phyloP scores from a whole-genome alignment of 257 asterid genomes.

The Solanum verrucosum region DNA sequence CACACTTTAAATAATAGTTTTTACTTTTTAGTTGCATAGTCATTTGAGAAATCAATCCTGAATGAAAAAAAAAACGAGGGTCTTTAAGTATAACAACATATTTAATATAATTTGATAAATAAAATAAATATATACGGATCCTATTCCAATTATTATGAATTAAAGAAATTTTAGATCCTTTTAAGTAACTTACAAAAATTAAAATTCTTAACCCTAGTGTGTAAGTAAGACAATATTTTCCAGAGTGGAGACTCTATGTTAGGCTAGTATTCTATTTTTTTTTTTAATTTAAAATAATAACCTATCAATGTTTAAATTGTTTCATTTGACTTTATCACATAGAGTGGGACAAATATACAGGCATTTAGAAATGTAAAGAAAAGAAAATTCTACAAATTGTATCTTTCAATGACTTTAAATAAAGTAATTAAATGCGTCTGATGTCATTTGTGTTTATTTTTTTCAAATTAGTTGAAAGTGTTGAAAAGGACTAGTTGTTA shows the following conservation, averaged over 20 bases:
- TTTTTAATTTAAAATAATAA: neutral
- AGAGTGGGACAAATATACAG: neutral
- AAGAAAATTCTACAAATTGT: neutral
- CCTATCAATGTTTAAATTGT: neutral
- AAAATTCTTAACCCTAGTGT: neutral
- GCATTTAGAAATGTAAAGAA: neutral
- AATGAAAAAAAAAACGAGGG: neutral
- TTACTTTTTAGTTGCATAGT: neutral
- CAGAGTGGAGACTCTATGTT: neutral
- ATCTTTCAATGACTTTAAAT: neutral
- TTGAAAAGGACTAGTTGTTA: neutral
- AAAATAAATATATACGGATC: neutral
- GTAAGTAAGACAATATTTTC: neutral
- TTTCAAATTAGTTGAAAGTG: neutral
- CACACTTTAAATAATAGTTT: neutral
- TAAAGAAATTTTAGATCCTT: too few relatives aligned
- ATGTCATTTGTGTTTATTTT: neutral
- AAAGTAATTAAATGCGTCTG: neutral
- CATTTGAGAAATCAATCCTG: neutral
- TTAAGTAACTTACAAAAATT: neutral
- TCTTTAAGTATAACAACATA: neutral
- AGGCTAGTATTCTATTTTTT: neutral
- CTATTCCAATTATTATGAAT: too few relatives aligned
- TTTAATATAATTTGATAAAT: fast-evolving
- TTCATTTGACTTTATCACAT: neutral